phyloP scores from a whole-genome alignment of 345 rosid genomes.

The Lepidium aucheri region DNA sequence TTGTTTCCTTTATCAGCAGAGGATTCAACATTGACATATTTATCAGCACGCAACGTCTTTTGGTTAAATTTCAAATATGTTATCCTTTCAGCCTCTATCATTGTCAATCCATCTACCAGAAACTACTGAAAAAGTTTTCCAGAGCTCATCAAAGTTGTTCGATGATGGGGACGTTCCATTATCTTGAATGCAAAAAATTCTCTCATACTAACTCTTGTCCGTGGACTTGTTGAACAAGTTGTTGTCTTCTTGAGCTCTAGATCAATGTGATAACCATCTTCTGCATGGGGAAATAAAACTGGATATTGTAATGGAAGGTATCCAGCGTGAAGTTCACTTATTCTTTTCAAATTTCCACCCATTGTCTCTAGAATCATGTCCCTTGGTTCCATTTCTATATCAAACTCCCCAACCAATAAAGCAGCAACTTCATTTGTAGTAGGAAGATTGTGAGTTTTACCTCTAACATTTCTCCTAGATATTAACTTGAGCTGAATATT shows the following conservation, averaged over 20 bases:
- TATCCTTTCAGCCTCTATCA: too few species aligned
- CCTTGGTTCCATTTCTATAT: not conserved
- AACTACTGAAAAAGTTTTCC: not conserved
- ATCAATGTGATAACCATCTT: constrained; percentile 1
- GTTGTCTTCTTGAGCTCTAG: not conserved
- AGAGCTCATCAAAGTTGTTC: not conserved
- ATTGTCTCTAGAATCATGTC: not conserved
- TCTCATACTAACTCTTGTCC: not conserved
- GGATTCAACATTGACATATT: too few species aligned
- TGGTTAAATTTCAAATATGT: too few species aligned
- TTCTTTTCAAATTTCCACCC: not conserved
- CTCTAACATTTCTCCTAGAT: too few species aligned
- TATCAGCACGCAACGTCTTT: too few species aligned
- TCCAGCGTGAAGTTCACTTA: not conserved
- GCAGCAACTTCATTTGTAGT: not conserved
- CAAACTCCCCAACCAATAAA: not conserved
- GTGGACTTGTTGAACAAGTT: not conserved
- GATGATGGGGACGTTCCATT: not conserved
- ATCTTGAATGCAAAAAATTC: not conserved
- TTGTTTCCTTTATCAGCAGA: not conserved
- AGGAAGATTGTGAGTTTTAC: not conserved
- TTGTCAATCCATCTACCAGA: not conserved
- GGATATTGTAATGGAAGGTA: not conserved
- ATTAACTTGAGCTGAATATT: not conserved
- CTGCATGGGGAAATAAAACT: not conserved